Conservation (phyloP, 805 yeast species). For the Zygotorulaspora chibaensis region DNA sequence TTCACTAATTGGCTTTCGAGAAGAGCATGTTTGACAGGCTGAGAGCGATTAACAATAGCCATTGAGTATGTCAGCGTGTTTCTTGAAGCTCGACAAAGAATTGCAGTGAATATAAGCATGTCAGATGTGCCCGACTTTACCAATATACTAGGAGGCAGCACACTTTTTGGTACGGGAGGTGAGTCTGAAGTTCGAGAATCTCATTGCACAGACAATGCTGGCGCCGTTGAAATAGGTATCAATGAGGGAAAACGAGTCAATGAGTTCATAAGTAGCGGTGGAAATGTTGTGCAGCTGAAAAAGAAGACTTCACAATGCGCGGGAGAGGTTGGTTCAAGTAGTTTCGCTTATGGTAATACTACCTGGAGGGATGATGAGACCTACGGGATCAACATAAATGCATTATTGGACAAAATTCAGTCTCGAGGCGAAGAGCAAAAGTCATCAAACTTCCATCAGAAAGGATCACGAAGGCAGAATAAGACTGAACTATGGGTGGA, state of each 20-base stretch:
- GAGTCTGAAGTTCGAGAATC: not conserved
- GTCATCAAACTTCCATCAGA: not conserved
- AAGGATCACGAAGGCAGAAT: conserved; percentile 1
- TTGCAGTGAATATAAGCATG: not conserved
- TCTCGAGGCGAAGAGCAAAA: conserved; percentile 17
- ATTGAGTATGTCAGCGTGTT: not conserved
- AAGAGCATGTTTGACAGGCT: not conserved
- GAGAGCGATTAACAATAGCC: not conserved
- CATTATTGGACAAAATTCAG: conserved; percentile 35
- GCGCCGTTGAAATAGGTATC: too few species aligned
- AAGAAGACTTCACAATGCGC: conserved; percentile 1
- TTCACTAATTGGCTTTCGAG: not conserved
- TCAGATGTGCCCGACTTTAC: conserved; percentile 8
- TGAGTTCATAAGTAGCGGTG: conserved; percentile 15
- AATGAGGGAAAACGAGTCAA: not conserved
- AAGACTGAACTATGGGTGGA: conserved; percentile 47
- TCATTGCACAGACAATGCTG: not conserved
- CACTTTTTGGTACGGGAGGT: conserved; percentile 11
- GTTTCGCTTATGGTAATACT: conserved; percentile 1
- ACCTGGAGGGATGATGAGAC: conserved; percentile 29
- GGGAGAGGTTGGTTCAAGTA: not conserved
- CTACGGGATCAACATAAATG: conserved; percentile 40
- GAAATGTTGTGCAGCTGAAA: conserved; percentile 12
- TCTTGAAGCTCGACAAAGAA: too few species aligned
- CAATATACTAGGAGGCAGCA: conserved; percentile 6